Evolutionary conservation across 2,329 filamentous ascomycete genomes (phyloP).

Genomic region (Pyrenophora teres): DNA sequence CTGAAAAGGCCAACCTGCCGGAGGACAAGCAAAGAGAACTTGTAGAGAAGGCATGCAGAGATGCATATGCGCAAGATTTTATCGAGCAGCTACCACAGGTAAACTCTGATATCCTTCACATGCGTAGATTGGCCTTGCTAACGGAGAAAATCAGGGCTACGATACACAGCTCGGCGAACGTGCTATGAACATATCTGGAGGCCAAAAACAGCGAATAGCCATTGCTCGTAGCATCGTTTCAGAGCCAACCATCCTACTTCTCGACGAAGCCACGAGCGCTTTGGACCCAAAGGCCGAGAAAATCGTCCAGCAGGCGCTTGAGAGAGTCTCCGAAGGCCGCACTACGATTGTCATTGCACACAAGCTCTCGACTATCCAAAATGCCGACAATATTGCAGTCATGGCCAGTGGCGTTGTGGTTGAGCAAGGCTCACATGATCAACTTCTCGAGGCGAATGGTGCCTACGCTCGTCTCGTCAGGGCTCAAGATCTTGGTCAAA

Average conservation of each 20-base stretch:
- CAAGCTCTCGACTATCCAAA: conserved; percentile 88
- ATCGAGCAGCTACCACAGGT: conserved; percentile 64
- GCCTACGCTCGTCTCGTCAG: conserved; percentile 74
- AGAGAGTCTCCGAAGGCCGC: conserved; percentile 79
- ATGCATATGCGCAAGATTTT: conserved; percentile 95
- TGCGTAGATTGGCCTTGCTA: neutral
- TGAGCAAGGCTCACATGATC: conserved; percentile 86
- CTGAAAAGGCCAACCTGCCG: conserved; percentile 58
- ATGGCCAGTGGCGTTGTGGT: conserved; percentile 81
- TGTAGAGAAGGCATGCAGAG: conserved; percentile 79
- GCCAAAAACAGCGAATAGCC: conserved; percentile 94
- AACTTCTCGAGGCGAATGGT: conserved; percentile 71
- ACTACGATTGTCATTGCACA: conserved; percentile 98
- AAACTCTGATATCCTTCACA: conserved; percentile 11
- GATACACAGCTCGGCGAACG: conserved; percentile 91
- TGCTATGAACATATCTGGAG: conserved; percentile 87
- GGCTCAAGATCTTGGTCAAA: conserved; percentile 53
- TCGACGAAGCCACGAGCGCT: conserved; percentile 85
- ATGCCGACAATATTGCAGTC: conserved; percentile 93
- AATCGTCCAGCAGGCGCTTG: conserved; percentile 89
- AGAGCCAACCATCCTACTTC: conserved; percentile 83
- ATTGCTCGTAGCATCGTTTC: conserved; percentile 89
- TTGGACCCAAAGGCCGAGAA: conserved; percentile 93
- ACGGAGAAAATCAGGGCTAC: conserved; percentile 71
- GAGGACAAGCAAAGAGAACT: conserved; percentile 68